phyloP scores from a whole-genome alignment of 106 monocot genomes.

The Gastrodia elata region DNA sequence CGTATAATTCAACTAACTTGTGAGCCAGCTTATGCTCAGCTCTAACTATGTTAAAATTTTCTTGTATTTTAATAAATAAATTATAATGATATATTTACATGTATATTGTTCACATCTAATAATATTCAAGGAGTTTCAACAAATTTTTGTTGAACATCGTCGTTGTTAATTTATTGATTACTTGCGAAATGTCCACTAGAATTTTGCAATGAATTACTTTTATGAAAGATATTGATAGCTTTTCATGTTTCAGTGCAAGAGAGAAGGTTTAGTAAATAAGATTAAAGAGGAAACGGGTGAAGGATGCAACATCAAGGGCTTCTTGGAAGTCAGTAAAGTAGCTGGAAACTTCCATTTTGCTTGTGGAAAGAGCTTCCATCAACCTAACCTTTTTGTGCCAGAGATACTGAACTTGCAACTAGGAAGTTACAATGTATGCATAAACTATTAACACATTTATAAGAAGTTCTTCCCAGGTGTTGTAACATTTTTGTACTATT shows the following conservation, averaged over 20 bases:
- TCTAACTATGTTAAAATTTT: too few relatives aligned
- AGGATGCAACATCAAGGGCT: constrained; percentile 95
- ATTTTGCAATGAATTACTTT: background rate
- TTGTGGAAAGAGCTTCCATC: constrained; percentile 82
- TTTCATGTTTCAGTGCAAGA: constrained; percentile 36
- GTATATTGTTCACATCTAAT: background rate
- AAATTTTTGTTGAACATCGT: background rate
- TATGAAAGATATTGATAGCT: background rate
- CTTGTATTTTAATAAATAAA: background rate
- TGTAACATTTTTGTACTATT: background rate
- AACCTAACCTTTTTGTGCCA: constrained; percentile 39
- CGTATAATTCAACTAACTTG: too few relatives aligned
- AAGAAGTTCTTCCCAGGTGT: background rate
- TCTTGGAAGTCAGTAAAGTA: constrained; percentile 95
- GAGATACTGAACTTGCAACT: constrained; percentile 59
- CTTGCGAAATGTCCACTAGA: background rate
- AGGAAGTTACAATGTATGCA: constrained; percentile 64
- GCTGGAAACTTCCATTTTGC: constrained; percentile 99
- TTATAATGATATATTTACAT: background rate
- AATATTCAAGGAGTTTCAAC: background rate
- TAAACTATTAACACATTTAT: background rate
- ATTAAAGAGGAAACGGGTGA: constrained; percentile 94
- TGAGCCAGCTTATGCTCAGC: too few relatives aligned
- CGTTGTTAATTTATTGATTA: background rate
- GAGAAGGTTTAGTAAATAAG: constrained; percentile 86